Conservation (phyloP, 2,329 filamentous ascomycete genomes). For the Botrytis elliptica region DNA sequence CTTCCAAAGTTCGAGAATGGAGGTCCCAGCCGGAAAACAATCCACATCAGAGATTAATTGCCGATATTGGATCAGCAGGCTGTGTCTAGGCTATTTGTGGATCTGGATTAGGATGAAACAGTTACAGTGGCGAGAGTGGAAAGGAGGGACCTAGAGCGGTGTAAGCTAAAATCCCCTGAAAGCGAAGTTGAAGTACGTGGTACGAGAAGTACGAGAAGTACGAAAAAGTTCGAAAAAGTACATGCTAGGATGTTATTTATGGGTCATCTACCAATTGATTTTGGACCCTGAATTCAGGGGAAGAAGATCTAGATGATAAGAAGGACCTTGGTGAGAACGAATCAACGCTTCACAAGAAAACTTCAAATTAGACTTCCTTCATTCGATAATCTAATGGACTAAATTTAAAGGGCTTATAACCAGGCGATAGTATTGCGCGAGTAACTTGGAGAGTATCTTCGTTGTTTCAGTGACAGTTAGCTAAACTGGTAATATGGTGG, state of each 20-base stretch:
- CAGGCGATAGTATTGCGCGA: not conserved
- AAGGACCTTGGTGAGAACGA: not conserved
- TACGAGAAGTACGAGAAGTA: not conserved
- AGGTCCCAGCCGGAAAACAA: not conserved
- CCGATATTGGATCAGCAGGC: slow-evolving; percentile 11
- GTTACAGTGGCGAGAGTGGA: slow-evolving; percentile 1
- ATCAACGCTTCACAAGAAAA: not conserved
- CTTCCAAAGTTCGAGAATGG: not conserved
- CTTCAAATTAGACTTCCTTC: not conserved
- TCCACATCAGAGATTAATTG: not conserved
- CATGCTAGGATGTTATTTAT: not conserved
- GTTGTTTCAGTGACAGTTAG: not conserved
- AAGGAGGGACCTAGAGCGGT: not conserved
- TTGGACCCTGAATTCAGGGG: slow-evolving; percentile 6
- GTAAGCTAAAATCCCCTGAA: slow-evolving; percentile 2
- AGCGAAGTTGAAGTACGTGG: not conserved
- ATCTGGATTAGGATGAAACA: slow-evolving; percentile 1
- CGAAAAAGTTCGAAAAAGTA: too few relatives aligned
- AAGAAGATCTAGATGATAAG: not conserved
- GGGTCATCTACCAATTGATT: not conserved
- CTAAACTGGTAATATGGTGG: not conserved
- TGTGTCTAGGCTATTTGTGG: slow-evolving; percentile 7
- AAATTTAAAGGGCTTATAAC: not conserved
- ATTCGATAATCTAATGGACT: not conserved
- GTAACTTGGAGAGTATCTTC: not conserved